Evolutionary conservation across 345 rosid genomes (phyloP).

Genomic region (Chamaenerion angustifolium): DNA sequence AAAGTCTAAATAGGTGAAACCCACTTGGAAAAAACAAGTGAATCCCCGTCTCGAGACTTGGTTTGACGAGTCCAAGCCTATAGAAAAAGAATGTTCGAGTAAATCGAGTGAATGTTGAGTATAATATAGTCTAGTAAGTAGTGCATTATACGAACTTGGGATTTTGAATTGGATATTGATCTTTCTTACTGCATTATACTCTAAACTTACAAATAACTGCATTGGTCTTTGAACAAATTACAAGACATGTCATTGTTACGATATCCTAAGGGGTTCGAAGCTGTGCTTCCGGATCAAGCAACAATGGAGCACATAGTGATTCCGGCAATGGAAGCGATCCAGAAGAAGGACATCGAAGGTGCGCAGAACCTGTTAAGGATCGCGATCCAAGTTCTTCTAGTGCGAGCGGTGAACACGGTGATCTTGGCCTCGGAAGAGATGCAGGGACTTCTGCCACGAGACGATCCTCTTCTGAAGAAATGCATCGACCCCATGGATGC

Average conservation of each 20-base stretch:
- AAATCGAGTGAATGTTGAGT: too few species aligned
- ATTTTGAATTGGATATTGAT: too few species aligned
- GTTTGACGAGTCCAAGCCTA: too few species aligned
- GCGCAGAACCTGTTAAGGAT: conserved; percentile 33
- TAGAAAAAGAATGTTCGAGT: too few species aligned
- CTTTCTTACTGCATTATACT: background rate
- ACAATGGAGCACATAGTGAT: conserved; percentile 28
- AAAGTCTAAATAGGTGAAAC: too few species aligned
- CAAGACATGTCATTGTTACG: too few species aligned
- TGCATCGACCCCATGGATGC: conserved; percentile 34
- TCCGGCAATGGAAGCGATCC: conserved; percentile 29
- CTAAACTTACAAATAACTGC: background rate
- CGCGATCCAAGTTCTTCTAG: conserved; percentile 34
- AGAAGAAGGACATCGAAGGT: conserved; percentile 33
- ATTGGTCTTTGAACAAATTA: too few species aligned
- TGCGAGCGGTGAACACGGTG: conserved; percentile 29
- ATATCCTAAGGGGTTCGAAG: conserved; percentile 28
- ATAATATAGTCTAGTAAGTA: too few species aligned
- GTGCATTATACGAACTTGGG: too few species aligned
- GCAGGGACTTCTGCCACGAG: conserved; percentile 19
- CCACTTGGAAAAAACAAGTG: too few species aligned
- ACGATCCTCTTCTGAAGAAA: conserved; percentile 41
- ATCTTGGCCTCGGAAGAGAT: conserved; percentile 27
- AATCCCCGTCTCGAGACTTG: too few species aligned
- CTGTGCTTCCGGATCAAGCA: conserved; percentile 33